Base-by-base conservation (phyloP, 139 green algal genomes). In the Zygnema circumcarinatum region DNA sequence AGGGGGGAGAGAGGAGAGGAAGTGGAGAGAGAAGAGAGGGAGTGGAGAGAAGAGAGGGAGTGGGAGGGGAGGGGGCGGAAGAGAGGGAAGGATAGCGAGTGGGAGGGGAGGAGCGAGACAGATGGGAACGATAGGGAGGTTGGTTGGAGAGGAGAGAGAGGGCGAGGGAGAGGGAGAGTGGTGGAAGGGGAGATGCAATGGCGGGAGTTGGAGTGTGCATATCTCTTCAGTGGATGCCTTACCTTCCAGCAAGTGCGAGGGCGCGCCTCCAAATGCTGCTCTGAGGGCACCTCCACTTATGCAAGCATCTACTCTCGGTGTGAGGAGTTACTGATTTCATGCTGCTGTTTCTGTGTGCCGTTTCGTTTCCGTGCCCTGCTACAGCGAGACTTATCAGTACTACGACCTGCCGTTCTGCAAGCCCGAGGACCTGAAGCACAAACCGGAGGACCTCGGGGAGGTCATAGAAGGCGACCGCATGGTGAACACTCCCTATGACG, bases 331-430 rank as follows among this genome's bases (percentile, higher is more conserved):
- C n/a, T n/a, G n/a, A n/a, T n/a, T n/a, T n/a, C n/a, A n/a, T n/a
- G n/a, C n/a, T n/a, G n/a, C n/a, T n/a, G n/a, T n/a, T n/a, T n/a
- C n/a, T n/a, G n/a, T n/a, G n/a, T n/a, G n/a, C n/a, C n/a, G n/a
- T n/a, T n/a, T n/a, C n/a, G n/a, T n/a, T n/a, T n/a, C n/a, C n/a
- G n/a, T n/a, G n/a, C n/a, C n/a, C n/a, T n/a, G n/a, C n/a, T n/a
- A n/a, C 79, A 90, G 87, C 39, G 96, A 98, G 87, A 98, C 96
- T 2, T 98, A 98, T 89, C 94, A 98, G 91, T 98, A 98, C 85
- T 99, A 98, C 90, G 95, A 94, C 68, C 91, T 98, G 81, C 95
- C 97, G 3, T 98, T 99, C 87, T 99, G 97, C 92, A 90, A 92
- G 40, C 95, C 95, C 38, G 36, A 74, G n/a, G 31, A 56, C 21